Evolutionary conservation across 164 flowering plant genomes (phyloP), one percentile per base, ranked within the genome.

Genomic region (Cinnamomum chago): DNA sequence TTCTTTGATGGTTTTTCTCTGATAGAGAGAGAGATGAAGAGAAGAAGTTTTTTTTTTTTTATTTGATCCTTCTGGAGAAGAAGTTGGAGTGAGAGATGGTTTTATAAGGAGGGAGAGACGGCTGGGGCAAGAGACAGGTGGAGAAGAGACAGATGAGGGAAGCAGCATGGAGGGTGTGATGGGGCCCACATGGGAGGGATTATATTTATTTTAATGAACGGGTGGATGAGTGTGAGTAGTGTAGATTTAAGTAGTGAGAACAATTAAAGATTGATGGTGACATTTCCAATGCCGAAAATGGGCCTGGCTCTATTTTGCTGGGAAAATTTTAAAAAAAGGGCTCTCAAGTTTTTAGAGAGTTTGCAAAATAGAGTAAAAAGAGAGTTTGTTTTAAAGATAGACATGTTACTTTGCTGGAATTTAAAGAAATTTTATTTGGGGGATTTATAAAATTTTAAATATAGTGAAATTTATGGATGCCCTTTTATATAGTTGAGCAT

Each of bases 401-500:
- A 1, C 47, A 4, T 5, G 35, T 30, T 4, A 30, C 5, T 30
- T 30, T 4, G 5, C 5, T 4, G 0, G 6, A 4, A 30, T 30
- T 30, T 30, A 30, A 5, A 30, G 5, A 30, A 30, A 3, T 5
- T 0, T 3, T 30, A 30, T 30, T 30, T 30, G 35, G 1, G 0
- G 35, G 5, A 30, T 30, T 30, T 30, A 4, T 30, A 30, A 3
- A 30, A 5, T 4, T 30, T 30, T 30, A 30, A 30, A 30, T 30
- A 0, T 30, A 30, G 35, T 30, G 35, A 5, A 0, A 0, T 4
- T 30, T 4, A 4, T 30, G 5, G 5, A 30, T 30, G 33, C 5
- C 4, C 0, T 4, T 30, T n/a, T n/a, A n/a, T n/a, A n/a, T n/a
- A n/a, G 0, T 30, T 30, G 0, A 3, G 33, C 33, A 3, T 4